Evolutionary conservation across 805 yeast genomes (phyloP).

Genomic region (Brettanomyces naardenensis): DNA sequence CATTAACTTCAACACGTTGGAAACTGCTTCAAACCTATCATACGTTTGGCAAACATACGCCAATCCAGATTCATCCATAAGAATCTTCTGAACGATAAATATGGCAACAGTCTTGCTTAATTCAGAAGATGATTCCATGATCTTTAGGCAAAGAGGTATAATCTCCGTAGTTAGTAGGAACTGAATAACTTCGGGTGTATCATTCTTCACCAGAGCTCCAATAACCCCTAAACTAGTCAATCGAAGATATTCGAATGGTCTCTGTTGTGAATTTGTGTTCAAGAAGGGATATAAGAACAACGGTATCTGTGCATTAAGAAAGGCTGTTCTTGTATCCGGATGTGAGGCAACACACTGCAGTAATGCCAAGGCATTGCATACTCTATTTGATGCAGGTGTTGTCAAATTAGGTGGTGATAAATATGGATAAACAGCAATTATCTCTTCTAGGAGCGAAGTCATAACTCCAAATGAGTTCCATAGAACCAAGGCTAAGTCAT

Average conservation of each 20-base stretch:
- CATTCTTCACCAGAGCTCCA: constrained; percentile 94
- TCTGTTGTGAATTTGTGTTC: constrained; percentile 82
- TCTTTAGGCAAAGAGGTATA: constrained; percentile 87
- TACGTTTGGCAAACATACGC: constrained; percentile 90
- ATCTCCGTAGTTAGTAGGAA: constrained; percentile 92
- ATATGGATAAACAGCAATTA: constrained; percentile 82
- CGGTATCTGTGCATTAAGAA: constrained; percentile 86
- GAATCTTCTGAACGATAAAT: constrained; percentile 87
- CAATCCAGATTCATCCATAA: constrained; percentile 86
- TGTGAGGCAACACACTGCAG: constrained; percentile 97
- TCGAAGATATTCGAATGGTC: constrained; percentile 90
- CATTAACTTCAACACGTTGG: constrained; percentile 77
- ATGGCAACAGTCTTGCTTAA: constrained; percentile 94
- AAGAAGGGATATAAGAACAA: constrained; percentile 88
- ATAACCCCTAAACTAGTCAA: constrained; percentile 92
- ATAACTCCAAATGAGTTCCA: constrained; percentile 98
- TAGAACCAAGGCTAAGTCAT: constrained; percentile 82
- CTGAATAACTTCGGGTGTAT: constrained; percentile 89
- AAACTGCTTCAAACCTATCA: constrained; percentile 91
- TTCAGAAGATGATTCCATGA: constrained; percentile 94
- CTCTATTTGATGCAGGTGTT: constrained; percentile 83
- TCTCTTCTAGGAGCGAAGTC: constrained; percentile 85
- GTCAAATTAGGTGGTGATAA: constrained; percentile 80
- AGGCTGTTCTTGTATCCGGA: constrained; percentile 77
- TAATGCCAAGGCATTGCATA: constrained; percentile 90